phyloP scores from a whole-genome alignment of 805 yeast species.

The Dipodascopsis uninucleata region DNA sequence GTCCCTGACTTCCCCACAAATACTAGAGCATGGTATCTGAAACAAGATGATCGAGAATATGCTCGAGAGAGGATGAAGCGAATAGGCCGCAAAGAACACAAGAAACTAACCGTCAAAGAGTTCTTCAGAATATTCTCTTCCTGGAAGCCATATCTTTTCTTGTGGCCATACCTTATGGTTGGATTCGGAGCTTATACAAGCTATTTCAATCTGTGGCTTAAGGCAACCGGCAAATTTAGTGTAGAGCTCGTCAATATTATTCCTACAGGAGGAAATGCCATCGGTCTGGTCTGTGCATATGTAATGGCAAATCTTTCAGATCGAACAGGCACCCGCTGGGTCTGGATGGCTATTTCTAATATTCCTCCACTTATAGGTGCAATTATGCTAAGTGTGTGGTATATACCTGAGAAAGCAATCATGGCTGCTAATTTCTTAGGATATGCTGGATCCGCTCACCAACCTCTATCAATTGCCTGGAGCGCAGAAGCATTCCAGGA shows the following conservation, averaged over 20 bases:
- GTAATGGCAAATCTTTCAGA: constrained; percentile 34
- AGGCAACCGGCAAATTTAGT: constrained; percentile 29
- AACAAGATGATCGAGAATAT: constrained; percentile 12
- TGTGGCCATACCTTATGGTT: constrained; percentile 19
- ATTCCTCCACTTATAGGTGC: constrained; percentile 4
- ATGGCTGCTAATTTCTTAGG: constrained; percentile 14
- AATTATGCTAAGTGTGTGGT: constrained; percentile 15
- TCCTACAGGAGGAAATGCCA: constrained; percentile 38
- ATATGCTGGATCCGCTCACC: constrained; percentile 12
- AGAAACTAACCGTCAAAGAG: constrained; percentile 11
- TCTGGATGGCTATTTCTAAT: constrained; percentile 7
- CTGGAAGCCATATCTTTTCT: constrained; percentile 22
- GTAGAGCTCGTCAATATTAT: constrained; percentile 35
- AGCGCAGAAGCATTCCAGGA: constrained; percentile 24
- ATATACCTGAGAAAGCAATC: constrained; percentile 10
- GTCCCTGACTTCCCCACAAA: constrained; percentile 23
- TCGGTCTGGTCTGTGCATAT: constrained; percentile 32
- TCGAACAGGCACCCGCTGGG: constrained; percentile 32
- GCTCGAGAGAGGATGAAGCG: constrained; percentile 21
- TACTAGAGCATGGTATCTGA: constrained; percentile 19
- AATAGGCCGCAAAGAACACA: constrained; percentile 24
- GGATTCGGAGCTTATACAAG: constrained; percentile 17
- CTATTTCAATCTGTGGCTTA: constrained; percentile 34
- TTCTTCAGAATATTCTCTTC: constrained; percentile 10
- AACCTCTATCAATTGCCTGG: too few relatives aligned